Percentiles rank a stretch among this genome's conserved stretches.
These are phyloP conservation scores for Trichoderma brevicompactum DNA, from an alignment of 2,329 filamentous ascomycete species.

Conservation along the genomic window DNA sequence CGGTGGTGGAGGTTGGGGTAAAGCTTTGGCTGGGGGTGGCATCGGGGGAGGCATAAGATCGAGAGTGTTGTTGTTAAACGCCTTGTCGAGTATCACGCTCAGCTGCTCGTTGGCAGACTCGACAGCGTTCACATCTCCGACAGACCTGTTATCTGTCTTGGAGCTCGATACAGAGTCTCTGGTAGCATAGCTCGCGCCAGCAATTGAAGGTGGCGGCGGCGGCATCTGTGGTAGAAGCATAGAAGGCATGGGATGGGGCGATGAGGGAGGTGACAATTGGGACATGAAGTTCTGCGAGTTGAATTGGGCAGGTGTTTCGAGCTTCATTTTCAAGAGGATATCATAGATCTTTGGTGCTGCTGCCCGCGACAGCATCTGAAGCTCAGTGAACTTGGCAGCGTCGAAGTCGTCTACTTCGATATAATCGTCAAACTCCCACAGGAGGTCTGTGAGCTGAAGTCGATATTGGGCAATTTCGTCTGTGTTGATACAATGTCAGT, in stretches of 20 bases:
- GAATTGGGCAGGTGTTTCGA: slow-evolving; percentile 44
- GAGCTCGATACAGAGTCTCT: slow-evolving; percentile 35
- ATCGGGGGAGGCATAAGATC: slow-evolving; percentile 14
- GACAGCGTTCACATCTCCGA: slow-evolving; percentile 31
- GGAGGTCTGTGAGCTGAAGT: slow-evolving; percentile 52
- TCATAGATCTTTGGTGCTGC: slow-evolving; percentile 55
- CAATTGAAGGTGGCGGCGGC: slow-evolving; percentile 16
- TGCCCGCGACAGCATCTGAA: slow-evolving; percentile 54
- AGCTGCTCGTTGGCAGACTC: slow-evolving; percentile 40
- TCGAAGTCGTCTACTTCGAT: slow-evolving; percentile 56
- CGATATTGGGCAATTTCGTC: slow-evolving; percentile 56
- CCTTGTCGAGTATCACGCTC: slow-evolving; percentile 31
- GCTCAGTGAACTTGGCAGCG: slow-evolving; percentile 52
- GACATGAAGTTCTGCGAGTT: slow-evolving; percentile 37
- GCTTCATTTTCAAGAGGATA: slow-evolving; percentile 58
- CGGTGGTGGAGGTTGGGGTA: slow-evolving; percentile 17
- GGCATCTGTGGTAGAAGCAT: slow-evolving; percentile 21
- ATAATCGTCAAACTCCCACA: slow-evolving; percentile 64
- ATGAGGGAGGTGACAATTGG: slow-evolving; percentile 38
- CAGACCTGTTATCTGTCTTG: slow-evolving; percentile 31
- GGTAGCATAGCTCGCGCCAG: slow-evolving; percentile 32
- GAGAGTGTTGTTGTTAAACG: slow-evolving; percentile 2
- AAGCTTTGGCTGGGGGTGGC: slow-evolving; percentile 12
- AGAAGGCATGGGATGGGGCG: slow-evolving; percentile 30
- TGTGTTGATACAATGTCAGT: slow-evolving; percentile 34